Conservation (phyloP, 1,139 yeast genomes). For the Sugiyamaella grinbergsii region DNA sequence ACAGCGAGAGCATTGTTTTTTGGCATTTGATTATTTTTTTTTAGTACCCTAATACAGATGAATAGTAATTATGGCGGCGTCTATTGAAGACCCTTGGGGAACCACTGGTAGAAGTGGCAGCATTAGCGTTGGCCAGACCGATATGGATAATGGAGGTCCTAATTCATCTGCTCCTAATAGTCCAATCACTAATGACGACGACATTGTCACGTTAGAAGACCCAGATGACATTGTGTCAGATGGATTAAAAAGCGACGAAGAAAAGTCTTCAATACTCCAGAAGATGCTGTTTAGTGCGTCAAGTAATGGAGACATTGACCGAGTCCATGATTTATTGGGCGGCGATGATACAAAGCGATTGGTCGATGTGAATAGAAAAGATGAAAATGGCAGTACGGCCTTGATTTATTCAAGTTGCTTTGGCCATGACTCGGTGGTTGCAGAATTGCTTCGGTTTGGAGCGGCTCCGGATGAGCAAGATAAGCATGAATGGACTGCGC, state of each 20-base stretch:
- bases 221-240: conserved; percentile 34
- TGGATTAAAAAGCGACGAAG: conserved; percentile 29
- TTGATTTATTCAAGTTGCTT: conserved; percentile 47
- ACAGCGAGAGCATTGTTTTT: not conserved
- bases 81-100: conserved; percentile 18
- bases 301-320: conserved; percentile 42
- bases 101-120: not conserved
- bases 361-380: conserved; percentile 42
- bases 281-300: conserved; percentile 40
- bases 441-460: conserved; percentile 43
- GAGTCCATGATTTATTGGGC: conserved; percentile 38
- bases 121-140: not conserved
- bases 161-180: conserved; percentile 11
- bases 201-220: conserved; percentile 23
- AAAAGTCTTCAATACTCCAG: conserved; percentile 34
- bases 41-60: not conserved
- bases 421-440: conserved; percentile 46
- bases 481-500: conserved; percentile 48
- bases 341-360: conserved; percentile 29
- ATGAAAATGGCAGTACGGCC: conserved; percentile 46
- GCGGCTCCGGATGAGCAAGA: conserved; percentile 46
- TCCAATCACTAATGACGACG: conserved; percentile 4
- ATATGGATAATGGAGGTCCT: not conserved
- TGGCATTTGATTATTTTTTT: not conserved
- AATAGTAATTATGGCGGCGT: conserved; percentile 3